A percentile compares a stretch with the other conserved stretches of the same genome.
Evolutionary conservation across 2,329 filamentous ascomycete genomes (phyloP).

Genomic region (Diaporthe longicolla): DNA sequence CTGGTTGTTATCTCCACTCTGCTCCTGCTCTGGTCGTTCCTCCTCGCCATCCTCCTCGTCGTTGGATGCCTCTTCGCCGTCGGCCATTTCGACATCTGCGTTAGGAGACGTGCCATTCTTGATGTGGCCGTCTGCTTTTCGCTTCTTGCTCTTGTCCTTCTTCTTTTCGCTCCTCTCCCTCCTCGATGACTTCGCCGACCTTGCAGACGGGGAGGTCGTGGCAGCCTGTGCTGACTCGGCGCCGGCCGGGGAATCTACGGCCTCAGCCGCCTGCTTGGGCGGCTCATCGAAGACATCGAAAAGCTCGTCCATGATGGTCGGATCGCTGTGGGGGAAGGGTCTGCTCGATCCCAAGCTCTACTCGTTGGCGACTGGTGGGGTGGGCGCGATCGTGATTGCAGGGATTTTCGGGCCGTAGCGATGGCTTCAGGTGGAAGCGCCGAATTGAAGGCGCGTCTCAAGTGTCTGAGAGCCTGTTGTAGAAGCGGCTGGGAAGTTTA

Average conservation of each 20-base stretch:
- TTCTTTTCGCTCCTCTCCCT: conserved; percentile 60
- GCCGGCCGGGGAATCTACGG: conserved; percentile 60
- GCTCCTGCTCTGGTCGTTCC: conserved; percentile 26
- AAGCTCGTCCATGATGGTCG: conserved; percentile 77
- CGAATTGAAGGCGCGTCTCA: neutral
- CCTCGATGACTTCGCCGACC: conserved; percentile 48
- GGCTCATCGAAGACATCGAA: conserved; percentile 86
- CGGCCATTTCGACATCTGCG: conserved; percentile 59
- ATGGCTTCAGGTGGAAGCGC: neutral
- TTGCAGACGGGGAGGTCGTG: conserved; percentile 32
- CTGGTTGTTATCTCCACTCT: conserved; percentile 59
- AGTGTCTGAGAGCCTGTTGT: neutral
- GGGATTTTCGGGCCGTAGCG: neutral
- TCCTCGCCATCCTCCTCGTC: conserved; percentile 57
- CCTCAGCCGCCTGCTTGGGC: conserved; percentile 64
- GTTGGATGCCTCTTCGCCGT: conserved; percentile 58
- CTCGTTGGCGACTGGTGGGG: neutral
- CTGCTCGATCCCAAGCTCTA: neutral
- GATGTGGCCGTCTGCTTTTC: conserved; percentile 84
- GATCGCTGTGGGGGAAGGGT: neutral
- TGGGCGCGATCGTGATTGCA: conserved; percentile 4
- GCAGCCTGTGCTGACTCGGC: conserved; percentile 46
- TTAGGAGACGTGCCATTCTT: conserved; percentile 64
- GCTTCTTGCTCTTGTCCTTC: conserved; percentile 82
- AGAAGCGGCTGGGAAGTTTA: conserved; percentile 10